Percentiles rank a stretch among this genome's conserved stretches.
These are phyloP conservation scores for Claviceps humidiphila DNA, from an alignment of 2,329 filamentous ascomycete genomes.

Conservation along the genomic window DNA sequence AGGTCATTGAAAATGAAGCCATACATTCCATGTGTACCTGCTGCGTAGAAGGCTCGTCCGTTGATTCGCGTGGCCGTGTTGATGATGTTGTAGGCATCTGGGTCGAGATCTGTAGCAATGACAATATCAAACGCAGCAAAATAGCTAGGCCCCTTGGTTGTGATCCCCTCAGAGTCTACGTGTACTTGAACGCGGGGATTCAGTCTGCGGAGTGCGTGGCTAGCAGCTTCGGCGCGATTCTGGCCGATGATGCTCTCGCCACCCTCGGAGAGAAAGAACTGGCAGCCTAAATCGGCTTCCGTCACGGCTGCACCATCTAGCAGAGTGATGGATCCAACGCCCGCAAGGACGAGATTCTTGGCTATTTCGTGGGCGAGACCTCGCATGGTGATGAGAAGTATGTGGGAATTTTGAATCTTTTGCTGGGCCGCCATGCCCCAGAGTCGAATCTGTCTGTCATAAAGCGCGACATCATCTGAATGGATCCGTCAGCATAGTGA, in stretches of 20 bases:
- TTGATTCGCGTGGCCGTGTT: conserved; percentile 77
- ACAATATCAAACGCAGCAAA: conserved; percentile 72
- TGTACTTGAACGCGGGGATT: conserved; percentile 77
- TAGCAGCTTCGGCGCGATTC: conserved; percentile 74
- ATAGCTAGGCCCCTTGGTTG: conserved; percentile 56
- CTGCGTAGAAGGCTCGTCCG: conserved; percentile 75
- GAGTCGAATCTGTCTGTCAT: conserved; percentile 91
- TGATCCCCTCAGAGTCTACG: conserved; percentile 55
- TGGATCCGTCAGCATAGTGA: neutral
- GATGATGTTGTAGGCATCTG: conserved; percentile 60
- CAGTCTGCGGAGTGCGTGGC: conserved; percentile 64
- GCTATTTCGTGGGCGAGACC: conserved; percentile 88
- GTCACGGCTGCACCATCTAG: conserved; percentile 65
- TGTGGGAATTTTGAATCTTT: conserved; percentile 76
- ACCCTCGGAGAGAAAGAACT: conserved; percentile 62
- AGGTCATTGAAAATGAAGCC: conserved; percentile 93
- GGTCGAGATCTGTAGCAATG: conserved; percentile 78
- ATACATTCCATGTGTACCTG: conserved; percentile 77
- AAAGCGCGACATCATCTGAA: conserved; percentile 86
- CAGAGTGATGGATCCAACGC: conserved; percentile 80
- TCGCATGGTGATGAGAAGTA: conserved; percentile 78
- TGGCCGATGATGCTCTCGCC: conserved; percentile 55
- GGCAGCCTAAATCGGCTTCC: conserved; percentile 66
- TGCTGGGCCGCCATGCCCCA: conserved; percentile 96
- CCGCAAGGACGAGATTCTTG: conserved; percentile 92